Base-by-base conservation (phyloP, 495 filamentous ascomycete genomes). In the Aspergillus sclerotiicarbonarius region DNA sequence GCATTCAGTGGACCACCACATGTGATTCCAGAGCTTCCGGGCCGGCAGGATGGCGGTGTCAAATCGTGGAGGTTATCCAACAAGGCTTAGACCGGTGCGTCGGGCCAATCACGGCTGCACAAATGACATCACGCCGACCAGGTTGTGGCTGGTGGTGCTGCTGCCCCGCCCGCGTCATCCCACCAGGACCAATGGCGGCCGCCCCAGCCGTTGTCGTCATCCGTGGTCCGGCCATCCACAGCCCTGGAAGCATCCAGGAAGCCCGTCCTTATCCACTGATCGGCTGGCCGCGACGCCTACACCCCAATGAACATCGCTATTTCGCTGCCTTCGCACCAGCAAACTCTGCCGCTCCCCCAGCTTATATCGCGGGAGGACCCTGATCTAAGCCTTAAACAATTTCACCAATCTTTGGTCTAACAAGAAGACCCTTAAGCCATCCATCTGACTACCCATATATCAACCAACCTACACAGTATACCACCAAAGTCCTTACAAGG, bases 271-370 rank as follows among this genome's bases (percentile, higher is more conserved):
- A 43, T 54, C 61, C 61, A 63, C 61, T 59, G 61, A 63, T 63
- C 44, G 46, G 15, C 61, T 52, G 25, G 15, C 49, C 48, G 31
- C 49, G 45, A 54, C 15, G 46, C 51, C 35, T 30, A 13, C n/a
- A n/a, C 50, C 50, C 20, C 62, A 51, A 51, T 13, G 30, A 56
- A 58, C 54, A 56, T 56, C 58, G 56, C 47, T 57, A 65, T 65
- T 65, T 25, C 57, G 60, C 58, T 63, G 60, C 63, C 63, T 66
- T 53, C 51, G 25, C 25, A 45, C 50, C 9, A 31, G 39, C 39
- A 52, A 53, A 56, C 35, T 47, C 31, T 56, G 53, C 52, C 49
- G 51, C n/a, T 35, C 52, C 52, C 18, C 29, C 25, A 43, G 20
- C 50, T 44, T 47, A 53, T 39, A 49, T 37, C 30, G 19, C 12